Conservation (phyloP, 768 basidiomycete species). For the Termitomyces sp. region DNA sequence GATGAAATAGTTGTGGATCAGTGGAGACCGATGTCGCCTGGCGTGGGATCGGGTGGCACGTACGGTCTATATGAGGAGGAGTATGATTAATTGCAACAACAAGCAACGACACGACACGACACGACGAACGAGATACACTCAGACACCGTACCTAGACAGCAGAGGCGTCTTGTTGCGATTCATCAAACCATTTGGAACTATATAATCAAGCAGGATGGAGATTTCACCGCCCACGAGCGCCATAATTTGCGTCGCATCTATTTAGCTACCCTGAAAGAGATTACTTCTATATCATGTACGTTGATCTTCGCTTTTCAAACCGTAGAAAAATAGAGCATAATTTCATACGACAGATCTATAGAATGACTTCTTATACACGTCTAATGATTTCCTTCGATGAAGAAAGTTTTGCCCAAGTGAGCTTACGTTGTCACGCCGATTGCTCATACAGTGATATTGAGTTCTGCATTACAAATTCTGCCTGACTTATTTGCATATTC, state of each 20-base stretch:
- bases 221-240: background rate
- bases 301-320: background rate
- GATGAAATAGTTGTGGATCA: slow-evolving; percentile 12
- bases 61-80: slow-evolving; percentile 29
- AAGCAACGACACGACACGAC: background rate
- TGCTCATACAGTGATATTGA: too few species aligned
- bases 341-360: background rate
- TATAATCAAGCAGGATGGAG: background rate
- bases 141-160: background rate
- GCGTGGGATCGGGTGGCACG: background rate
- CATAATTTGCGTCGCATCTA: background rate
- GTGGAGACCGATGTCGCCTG: slow-evolving; percentile 20
- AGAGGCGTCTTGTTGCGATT: background rate
- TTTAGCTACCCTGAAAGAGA: background rate
- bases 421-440: background rate
- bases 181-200: background rate
- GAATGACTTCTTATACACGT: background rate
- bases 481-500: background rate
- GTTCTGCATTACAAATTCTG: background rate
- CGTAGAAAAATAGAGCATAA: too few species aligned
- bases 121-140: background rate
- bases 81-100: slow-evolving; percentile 24
- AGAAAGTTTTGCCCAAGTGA: background rate
- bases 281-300: background rate
- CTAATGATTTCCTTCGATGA: background rate